Evolutionary conservation across 2,329 filamentous ascomycete species (phyloP).

Genomic region (Cladosporium sp.): DNA sequence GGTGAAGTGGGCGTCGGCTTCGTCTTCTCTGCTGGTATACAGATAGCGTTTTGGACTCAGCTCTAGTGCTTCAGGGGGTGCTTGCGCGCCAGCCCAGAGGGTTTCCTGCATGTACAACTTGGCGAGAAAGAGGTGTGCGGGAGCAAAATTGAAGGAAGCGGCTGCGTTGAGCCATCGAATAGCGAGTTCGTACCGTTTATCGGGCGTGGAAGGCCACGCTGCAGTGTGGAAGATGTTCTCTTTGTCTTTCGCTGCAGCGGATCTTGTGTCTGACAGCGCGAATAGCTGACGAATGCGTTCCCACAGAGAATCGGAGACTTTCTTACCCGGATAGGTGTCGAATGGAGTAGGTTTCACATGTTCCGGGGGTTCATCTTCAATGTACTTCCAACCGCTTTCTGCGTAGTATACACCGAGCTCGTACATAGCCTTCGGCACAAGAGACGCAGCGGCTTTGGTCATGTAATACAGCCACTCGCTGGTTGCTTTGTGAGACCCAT

Average conservation of each 20-base stretch:
- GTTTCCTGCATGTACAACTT: slow-evolving; percentile 28
- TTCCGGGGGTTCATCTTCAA: slow-evolving; percentile 37
- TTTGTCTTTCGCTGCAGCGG: neutral
- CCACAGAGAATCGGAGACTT: neutral
- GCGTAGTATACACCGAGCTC: slow-evolving; percentile 44
- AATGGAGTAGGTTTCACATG: slow-evolving; percentile 37
- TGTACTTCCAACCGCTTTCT: slow-evolving; percentile 33
- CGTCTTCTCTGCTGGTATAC: slow-evolving; percentile 28
- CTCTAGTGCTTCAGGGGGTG: slow-evolving; percentile 26
- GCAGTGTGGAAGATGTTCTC: slow-evolving; percentile 31
- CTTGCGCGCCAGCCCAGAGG: slow-evolving; percentile 28
- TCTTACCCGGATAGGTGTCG: slow-evolving; percentile 29
- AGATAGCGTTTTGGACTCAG: slow-evolving; percentile 30
- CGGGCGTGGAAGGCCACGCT: slow-evolving; percentile 29
- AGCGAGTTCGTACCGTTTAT: slow-evolving; percentile 29
- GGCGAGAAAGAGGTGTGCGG: slow-evolving; percentile 31
- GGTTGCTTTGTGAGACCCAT: slow-evolving; percentile 29
- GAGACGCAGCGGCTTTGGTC: slow-evolving; percentile 47
- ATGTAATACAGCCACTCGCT: slow-evolving; percentile 45
- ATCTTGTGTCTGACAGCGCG: neutral
- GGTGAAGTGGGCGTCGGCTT: slow-evolving; percentile 21
- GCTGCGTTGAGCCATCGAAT: slow-evolving; percentile 32
- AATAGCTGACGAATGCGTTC: neutral
- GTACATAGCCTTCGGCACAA: slow-evolving; percentile 41
- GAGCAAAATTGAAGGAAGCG: slow-evolving; percentile 26